phyloP scores from a whole-genome alignment of 2,329 filamentous ascomycete species.

The Pseudohalonectria lignicola region DNA sequence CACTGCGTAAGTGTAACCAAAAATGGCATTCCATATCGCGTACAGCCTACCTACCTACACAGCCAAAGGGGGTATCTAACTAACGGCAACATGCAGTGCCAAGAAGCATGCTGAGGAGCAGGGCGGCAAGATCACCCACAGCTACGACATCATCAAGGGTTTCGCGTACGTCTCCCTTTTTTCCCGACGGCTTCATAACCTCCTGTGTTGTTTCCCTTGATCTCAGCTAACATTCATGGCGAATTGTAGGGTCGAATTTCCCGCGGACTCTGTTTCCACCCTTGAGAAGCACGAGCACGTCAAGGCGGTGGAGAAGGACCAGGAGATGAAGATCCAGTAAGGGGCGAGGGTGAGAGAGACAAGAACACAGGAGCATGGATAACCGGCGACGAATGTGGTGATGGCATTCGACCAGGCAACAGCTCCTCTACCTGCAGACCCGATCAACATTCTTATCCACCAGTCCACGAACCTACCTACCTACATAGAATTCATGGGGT shows the following conservation, averaged over 20 bases:
- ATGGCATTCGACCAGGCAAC: no score
- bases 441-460: no score
- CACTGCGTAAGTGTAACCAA: constrained; percentile 39
- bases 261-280: constrained; percentile 52
- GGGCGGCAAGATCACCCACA: constrained; percentile 74
- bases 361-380: no score
- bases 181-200: no score
- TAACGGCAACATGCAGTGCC: constrained; percentile 36
- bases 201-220: no score
- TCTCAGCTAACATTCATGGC: neutral
- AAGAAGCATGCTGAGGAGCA: constrained; percentile 66
- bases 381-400: no score
- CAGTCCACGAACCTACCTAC: no score
- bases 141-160: constrained; percentile 81
- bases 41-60: no score
- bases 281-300: constrained; percentile 62
- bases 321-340: constrained; percentile 62
- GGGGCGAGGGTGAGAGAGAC: constrained; percentile 6
- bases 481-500: no score
- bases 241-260: constrained; percentile 56
- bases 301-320: constrained; percentile 64
- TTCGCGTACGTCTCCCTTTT: constrained; percentile 67
- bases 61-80: no score
- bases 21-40: no score
- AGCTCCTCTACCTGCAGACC: no score